Evolutionary conservation across 176 grass and related monocot genomes (phyloP).

Genomic region (Avena sativa): DNA sequence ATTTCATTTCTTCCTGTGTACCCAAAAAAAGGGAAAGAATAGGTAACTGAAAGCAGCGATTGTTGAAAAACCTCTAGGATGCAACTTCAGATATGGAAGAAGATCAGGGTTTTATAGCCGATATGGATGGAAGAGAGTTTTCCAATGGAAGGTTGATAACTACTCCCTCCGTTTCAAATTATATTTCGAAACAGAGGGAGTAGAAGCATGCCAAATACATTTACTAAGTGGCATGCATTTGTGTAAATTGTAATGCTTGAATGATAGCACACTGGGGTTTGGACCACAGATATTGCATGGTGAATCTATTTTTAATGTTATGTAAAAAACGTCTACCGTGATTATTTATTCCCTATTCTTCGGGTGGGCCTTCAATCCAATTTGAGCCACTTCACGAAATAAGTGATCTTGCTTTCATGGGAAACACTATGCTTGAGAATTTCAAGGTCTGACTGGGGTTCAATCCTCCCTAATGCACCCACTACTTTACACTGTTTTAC

Average conservation of each 20-base stretch:
- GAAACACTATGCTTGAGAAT: not conserved
- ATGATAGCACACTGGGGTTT: slow-evolving; percentile 16
- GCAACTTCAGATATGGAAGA: not conserved
- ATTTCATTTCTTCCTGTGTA: slow-evolving; percentile 81
- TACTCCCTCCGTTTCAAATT: not conserved
- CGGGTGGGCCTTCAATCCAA: no score
- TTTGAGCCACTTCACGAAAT: not conserved
- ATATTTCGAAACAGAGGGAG: no score
- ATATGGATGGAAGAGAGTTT: not conserved
- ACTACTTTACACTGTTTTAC: not conserved
- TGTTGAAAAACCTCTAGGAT: slow-evolving; percentile 22
- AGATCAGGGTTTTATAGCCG: not conserved
- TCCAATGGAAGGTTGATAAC: not conserved
- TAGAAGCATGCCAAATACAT: not conserved
- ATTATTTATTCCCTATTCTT: no score
- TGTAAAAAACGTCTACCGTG: not conserved
- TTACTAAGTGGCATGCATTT: not conserved
- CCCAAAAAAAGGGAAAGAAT: not conserved
- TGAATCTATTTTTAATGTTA: not conserved
- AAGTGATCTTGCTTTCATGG: not conserved
- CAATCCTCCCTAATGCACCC: not conserved
- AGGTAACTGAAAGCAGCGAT: not conserved
- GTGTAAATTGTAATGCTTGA: slow-evolving; percentile 24
- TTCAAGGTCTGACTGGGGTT: not conserved
- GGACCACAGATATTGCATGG: not conserved